phyloP scores from a whole-genome alignment of 2,329 filamentous ascomycete species.

The Colletotrichum musicola region DNA sequence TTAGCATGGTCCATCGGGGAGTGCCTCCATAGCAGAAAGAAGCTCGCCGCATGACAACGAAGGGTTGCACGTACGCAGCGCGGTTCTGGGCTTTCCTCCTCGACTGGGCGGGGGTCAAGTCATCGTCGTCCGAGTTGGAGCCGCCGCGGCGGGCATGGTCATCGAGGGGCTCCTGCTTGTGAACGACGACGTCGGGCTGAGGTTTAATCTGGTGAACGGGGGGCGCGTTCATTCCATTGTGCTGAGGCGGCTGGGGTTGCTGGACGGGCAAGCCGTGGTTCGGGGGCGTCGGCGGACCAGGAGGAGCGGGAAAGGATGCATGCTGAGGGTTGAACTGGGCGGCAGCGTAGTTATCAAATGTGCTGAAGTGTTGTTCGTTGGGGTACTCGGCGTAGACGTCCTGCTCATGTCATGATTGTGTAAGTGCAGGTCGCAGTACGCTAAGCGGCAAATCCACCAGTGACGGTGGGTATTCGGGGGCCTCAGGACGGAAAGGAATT shows the following conservation, averaged over 20 bases:
- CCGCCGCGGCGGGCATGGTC: conserved; percentile 53
- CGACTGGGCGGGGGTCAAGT: conserved; percentile 68
- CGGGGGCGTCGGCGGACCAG: conserved; percentile 63
- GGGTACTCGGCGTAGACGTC: conserved; percentile 63
- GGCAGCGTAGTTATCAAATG: conserved; percentile 58
- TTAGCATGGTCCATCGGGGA: background rate
- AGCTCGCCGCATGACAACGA: too few species aligned
- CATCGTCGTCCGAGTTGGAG: conserved; percentile 69
- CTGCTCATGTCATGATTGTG: conserved; percentile 54
- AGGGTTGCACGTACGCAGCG: conserved; percentile 64
- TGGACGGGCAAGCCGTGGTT: conserved; percentile 42
- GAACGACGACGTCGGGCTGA: conserved; percentile 32
- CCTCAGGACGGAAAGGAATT: conserved; percentile 36
- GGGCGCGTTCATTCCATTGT: conserved; percentile 45
- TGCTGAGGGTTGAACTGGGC: conserved; percentile 45
- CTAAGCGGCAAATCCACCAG: conserved; percentile 46
- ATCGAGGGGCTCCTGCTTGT: conserved; percentile 55
- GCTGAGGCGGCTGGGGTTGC: conserved; percentile 33
- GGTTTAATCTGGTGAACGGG: conserved; percentile 42
- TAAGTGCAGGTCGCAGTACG: conserved; percentile 46
- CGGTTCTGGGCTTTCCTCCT: conserved; percentile 72
- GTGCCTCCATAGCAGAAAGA: too few species aligned
- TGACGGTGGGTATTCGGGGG: conserved; percentile 44
- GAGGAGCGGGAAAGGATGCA: conserved; percentile 58
- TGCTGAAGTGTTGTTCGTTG: conserved; percentile 61